Conservation (phyloP, 2,329 filamentous ascomycete genomes). For the Botryosphaeria agaves region DNA sequence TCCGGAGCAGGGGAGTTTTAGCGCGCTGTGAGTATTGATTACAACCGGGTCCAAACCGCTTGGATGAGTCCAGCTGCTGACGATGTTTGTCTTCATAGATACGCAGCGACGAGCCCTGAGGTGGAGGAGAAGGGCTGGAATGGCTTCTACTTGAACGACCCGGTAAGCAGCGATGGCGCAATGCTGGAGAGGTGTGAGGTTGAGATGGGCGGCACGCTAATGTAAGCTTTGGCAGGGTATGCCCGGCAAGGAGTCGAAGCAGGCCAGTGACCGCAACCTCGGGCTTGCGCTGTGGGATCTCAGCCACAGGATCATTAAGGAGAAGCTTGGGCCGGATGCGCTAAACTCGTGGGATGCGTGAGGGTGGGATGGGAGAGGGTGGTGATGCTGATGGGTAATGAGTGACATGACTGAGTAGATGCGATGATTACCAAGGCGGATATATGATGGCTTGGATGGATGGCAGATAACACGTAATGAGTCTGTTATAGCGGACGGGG, state of each 20-base stretch:
- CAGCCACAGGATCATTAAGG: conserved; percentile 20
- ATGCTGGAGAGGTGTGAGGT: too few relatives aligned
- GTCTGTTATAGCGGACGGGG: too few relatives aligned
- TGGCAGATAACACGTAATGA: too few relatives aligned
- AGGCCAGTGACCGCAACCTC: conserved; percentile 22
- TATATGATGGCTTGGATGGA: too few relatives aligned
- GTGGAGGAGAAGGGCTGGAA: conserved; percentile 26
- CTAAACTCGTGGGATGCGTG: neutral
- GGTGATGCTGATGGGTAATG: too few relatives aligned
- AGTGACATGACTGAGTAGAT: too few relatives aligned
- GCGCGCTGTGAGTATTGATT: conserved; percentile 20
- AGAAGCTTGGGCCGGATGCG: conserved; percentile 10
- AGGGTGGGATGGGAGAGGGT: neutral
- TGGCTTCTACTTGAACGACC: conserved; percentile 25
- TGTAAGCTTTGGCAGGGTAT: conserved; percentile 9
- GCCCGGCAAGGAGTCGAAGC: conserved; percentile 20
- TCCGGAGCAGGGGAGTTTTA: conserved; percentile 26
- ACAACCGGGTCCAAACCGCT: too few relatives aligned
- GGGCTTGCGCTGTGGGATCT: conserved; percentile 23
- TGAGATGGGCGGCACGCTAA: too few relatives aligned
- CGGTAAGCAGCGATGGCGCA: too few relatives aligned
- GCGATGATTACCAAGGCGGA: too few relatives aligned
- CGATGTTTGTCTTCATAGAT: conserved; percentile 5
- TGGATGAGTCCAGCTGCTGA: too few relatives aligned
- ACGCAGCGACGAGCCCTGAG: conserved; percentile 21